Conservation (phyloP, 306 rosid genomes). For the Boehmeria nivea region DNA sequence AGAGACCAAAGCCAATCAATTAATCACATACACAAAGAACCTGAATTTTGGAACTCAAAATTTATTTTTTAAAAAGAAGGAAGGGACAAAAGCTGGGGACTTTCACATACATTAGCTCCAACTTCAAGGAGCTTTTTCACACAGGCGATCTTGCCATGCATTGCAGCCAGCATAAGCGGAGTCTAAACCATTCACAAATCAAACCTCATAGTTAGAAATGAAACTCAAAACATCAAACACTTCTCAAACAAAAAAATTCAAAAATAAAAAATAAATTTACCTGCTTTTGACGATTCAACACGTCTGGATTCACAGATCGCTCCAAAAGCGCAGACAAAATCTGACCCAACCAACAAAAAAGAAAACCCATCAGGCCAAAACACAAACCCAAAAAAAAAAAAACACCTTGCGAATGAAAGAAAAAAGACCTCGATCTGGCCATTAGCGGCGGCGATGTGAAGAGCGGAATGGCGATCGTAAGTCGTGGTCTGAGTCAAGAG, state of each 20-base stretch:
- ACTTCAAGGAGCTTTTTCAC: conserved; percentile 69
- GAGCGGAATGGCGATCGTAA: conserved; percentile 76
- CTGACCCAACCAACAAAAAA: conserved; percentile 29
- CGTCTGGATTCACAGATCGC: conserved; percentile 78
- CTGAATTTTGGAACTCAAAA: neutral
- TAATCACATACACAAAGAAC: neutral
- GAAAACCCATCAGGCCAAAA: conserved; percentile 15
- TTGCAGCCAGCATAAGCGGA: conserved; percentile 97
- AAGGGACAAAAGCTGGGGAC: conserved; percentile 6
- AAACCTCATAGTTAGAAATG: conserved; percentile 5
- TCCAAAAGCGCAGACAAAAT: conserved; percentile 67
- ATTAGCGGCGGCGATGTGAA: conserved; percentile 93
- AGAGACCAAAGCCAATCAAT: conserved; percentile 2
- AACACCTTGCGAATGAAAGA: neutral
- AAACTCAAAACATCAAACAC: neutral
- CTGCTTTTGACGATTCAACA: conserved; percentile 90
- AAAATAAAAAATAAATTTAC: conserved; percentile 23
- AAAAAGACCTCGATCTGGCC: conserved; percentile 79
- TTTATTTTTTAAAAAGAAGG: neutral
- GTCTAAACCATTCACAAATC: conserved; percentile 50
- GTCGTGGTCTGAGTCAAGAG: conserved; percentile 57
- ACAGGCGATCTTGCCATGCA: conserved; percentile 85
- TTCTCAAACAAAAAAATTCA: conserved; percentile 7
- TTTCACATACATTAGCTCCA: conserved; percentile 75
- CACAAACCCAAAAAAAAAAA: conserved; percentile 18